Evolutionary conservation across 2,329 filamentous ascomycete species (phyloP), one percentile per base, ranked within the genome.

Genomic region (Botryosphaeria dothidea): DNA sequence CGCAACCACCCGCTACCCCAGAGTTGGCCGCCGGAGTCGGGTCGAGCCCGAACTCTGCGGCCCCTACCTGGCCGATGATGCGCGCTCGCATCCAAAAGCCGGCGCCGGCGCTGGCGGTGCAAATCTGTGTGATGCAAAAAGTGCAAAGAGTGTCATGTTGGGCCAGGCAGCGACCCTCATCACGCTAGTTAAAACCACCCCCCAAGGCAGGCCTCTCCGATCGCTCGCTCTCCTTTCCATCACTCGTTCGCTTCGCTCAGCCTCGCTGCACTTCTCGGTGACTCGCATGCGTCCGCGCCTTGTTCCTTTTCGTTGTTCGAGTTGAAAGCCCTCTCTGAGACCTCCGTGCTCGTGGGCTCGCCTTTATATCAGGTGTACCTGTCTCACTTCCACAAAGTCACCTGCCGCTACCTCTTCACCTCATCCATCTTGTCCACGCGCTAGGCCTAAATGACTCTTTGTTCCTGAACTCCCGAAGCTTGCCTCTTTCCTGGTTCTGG

Each of bases 381-480:
- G 46, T 63, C 43, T 63, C 48, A 45, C 46, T 54, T 23, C 23
- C 5, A 3, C 56, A 45, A 7, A 54, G 61, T 63, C 61, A 63
- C 49, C 61, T 63, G 61, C 61, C 43, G 17, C 21, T 17, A 31
- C 34, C 31, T n/a, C 36, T 38, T 41, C 3, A 11, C 25, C 56
- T 34, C 36, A 34, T 25, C 23, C 25, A 34, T 54, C 8, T 21
- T n/a, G 48, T 46, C 25, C 61, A 63, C 61, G 61, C 61, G 61
- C 61, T 63, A 63, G 15, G 9, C 61, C 61, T 56, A 51, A 38
- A 43, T 54, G 61, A 63, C 61, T 41, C 56, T 46, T 46, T 60
- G 56, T 62, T 62, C 56, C 56, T 60, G 56, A 60, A 4, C 56
- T 34, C 25, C 56, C 43, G 38, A 34, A 34, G 56, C 54, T 58